Base-by-base conservation (phyloP, 1,284 basidiomycete genomes). In the Ceratobasidium sp. region DNA sequence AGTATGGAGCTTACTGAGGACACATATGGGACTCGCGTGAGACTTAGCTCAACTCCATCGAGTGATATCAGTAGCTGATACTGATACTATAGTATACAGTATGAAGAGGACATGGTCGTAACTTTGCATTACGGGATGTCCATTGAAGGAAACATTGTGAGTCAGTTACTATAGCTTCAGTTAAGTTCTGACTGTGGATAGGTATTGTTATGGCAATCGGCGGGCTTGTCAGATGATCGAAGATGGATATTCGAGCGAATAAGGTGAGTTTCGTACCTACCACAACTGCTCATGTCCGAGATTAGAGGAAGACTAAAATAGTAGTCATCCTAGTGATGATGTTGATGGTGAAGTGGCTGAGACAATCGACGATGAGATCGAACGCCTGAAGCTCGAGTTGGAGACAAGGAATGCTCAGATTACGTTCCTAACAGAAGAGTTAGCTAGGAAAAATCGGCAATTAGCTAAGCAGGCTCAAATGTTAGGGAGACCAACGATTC, bases 321-420 rank as follows among this genome's bases (percentile, higher is more conserved):
- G 6, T 15, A 51, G 20, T 53, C 33, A 28, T n/a, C 15, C 44
- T 28, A 72, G 70, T 58, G 70, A 72, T 33, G 70, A 72, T 9
- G 44, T 42, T 26, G 70, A 58, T 42, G 55, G 55, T 12, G 70
- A 72, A 49, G 44, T n/a, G 9, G 70, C 70, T 18, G 70, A 72
- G 18, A 49, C 70, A 13, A 49, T 58, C 28, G 70, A 72, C 23
- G 55, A 58, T 44, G 1, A 28, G 12, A 26, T 72, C 56, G 18
- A 28, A 13, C 40, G 18, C 4, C 23, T 72, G n/a, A 9, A 46
- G 33, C 33, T 46, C 23, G 33, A 72, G n/a, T 28, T 72, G 39
- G 53, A n/a, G 20, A 18, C 20, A 20, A 72, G 61, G 26, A 61
- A 58, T 20, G 56, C 6, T 18, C 70, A 61, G 58, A 33, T 72